A percentile compares a stretch with the other conserved stretches of the same genome.
Evolutionary conservation across 176 grass and related monocot species (phyloP).

Genomic region (Pharus latifolius): DNA sequence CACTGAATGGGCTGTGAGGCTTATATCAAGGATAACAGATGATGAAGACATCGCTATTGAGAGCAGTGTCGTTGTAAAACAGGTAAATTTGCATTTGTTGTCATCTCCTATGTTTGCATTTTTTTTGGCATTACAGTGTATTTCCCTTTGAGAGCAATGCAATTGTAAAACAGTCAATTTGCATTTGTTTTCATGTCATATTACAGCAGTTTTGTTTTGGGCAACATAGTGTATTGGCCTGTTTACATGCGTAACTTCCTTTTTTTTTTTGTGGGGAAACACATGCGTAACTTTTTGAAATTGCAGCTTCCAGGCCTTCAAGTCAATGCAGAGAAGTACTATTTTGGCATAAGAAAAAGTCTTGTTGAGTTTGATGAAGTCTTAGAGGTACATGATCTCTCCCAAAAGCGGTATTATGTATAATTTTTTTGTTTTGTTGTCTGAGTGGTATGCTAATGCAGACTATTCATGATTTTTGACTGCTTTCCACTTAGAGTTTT

Average conservation of each 20-base stretch:
- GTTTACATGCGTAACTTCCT: too few species aligned
- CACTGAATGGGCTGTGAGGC: slow-evolving; percentile 86
- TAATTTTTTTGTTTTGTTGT: not conserved
- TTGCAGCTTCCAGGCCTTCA: slow-evolving; percentile 87
- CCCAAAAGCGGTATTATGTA: not conserved
- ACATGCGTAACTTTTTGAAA: not conserved
- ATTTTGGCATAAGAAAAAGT: slow-evolving; percentile 88
- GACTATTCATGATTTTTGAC: not conserved
- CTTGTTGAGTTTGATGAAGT: slow-evolving; percentile 99
- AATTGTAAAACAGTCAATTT: too few species aligned
- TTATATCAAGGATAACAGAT: slow-evolving; percentile 95
- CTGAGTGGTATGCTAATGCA: not conserved
- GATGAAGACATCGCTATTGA: slow-evolving; percentile 81
- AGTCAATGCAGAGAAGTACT: slow-evolving; percentile 98
- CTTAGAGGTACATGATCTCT: slow-evolving; percentile 46
- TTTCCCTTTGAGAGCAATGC: too few species aligned
- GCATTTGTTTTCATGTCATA: too few species aligned
- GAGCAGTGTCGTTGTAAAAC: slow-evolving; percentile 72
- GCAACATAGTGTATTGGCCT: too few species aligned
- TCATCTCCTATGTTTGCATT: not conserved
- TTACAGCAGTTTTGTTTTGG: too few species aligned
- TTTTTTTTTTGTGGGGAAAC: too few species aligned
- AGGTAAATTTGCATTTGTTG: slow-evolving; percentile 40
- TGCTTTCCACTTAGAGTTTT: not conserved
- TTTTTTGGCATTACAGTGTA: slow-evolving; percentile 9